Base-by-base conservation (phyloP, 1,139 yeast genomes). In the Saccharomyces hybrid region DNA sequence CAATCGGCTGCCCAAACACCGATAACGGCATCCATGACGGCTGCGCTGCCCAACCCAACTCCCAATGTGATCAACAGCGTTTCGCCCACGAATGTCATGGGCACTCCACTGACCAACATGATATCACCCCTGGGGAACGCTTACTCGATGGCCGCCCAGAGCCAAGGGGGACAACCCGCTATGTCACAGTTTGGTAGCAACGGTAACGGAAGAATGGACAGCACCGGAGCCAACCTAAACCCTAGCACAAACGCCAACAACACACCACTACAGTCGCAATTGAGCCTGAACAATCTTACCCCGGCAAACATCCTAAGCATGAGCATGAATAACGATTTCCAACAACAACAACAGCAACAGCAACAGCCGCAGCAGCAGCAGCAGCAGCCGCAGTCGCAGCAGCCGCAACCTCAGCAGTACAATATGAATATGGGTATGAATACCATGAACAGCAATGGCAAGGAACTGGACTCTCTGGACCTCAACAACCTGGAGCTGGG, bases 241-340 rank as follows among this genome's bases (percentile, higher is more conserved):
- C 30, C 44, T 51, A 52, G 23, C 51, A 51, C 28, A 53, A 55
- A 32, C 56, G 9, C 30, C 48, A 47, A 16, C 25, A 30, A 28
- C 50, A 47, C 34, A 23, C 32, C 50, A 28, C 50, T 55, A 41
- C 57, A 55, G 32, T 58, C 55, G 16, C 57, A 59, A 48, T 34
- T 57, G 31, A 58, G 54, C 50, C 54, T 61, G 59, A 61, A 60
- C 48, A 61, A 59, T 31, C 61, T 66, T 6, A 67, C 70, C 4
- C 70, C 71, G 1, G 70, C 69, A 2, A 67, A 64, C 50, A 67
- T 67, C 30, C 52, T 67, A 32, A 67, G 55, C 55, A 67, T 66
- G 70, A 63, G 60, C 49, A 52, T 63, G 53, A 56, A 58, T 11
- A 56, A 55, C 5, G 57, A 57, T 44, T 54, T 49, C 25, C 56